Evolutionary conservation across 306 rosid species (phyloP), one percentile per base, ranked within the genome.

Genomic region (Rosa rugosa): DNA sequence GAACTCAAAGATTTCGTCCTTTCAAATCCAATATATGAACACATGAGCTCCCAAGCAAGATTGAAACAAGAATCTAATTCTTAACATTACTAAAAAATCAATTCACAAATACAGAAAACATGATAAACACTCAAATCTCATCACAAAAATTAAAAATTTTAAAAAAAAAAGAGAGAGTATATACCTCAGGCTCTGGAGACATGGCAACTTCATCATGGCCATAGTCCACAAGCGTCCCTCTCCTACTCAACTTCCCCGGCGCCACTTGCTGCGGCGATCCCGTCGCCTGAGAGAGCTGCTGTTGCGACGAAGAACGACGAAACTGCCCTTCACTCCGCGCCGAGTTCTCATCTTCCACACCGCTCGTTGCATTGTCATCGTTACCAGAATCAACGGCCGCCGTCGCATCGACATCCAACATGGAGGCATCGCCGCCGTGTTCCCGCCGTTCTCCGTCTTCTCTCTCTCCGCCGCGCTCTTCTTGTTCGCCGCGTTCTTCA

Each of bases 181-280:
- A 50, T 79, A 94, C 99, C 99, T 92, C 99, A 27, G 93, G 87
- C 75, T 92, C 99, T 20, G 99, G 99, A 62, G 98, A 95, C 96
- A 95, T 91, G 17, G 99, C 94, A 40, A 80, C 92, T 86, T 95
- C 99, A 78, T 95, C 99, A 31, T 90, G 95, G 5, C 95, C 99
- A 71, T 95, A 95, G 69, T 95, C 97, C 72, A 95, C 99, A 80
- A 94, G 88, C 69, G 85, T 80, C 62, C 89, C 93, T 81, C 87
- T 89, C 60, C 85, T 80, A 13, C 80, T 76, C 72, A 22, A 67
- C 49, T 71, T 57, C 63, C 78, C 87, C 18, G 65, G 42, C 20
- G 79, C 75, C 47, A 34, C 31, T 36, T 38, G 83, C 57, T 81
- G 86, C 81, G 94, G 89, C 83, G 86, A 79, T 31, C 45, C 50